phyloP scores from a whole-genome alignment of 495 filamentous ascomycete species.

The Penicillium coprophilum region DNA sequence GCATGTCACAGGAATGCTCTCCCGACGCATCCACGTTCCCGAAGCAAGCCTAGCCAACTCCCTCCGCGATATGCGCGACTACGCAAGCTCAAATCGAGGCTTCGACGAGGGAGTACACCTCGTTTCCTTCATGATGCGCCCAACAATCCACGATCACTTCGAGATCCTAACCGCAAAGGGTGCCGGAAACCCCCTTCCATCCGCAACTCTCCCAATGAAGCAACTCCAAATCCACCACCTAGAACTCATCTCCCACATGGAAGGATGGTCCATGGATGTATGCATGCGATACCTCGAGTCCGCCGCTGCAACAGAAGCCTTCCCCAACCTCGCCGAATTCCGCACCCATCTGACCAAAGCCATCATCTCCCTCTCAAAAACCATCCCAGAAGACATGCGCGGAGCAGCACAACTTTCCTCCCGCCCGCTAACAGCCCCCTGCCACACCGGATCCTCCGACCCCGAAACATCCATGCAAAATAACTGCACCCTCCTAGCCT shows the following conservation, averaged over 20 bases:
- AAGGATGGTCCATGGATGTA: constrained; percentile 55
- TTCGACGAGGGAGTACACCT: constrained; percentile 70
- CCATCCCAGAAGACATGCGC: constrained; percentile 49
- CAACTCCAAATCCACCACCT: constrained; percentile 59
- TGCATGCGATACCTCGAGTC: constrained; percentile 51
- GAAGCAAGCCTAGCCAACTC: constrained; percentile 51
- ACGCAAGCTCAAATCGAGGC: constrained; percentile 49
- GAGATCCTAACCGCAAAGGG: constrained; percentile 70
- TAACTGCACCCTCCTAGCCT: constrained; percentile 46
- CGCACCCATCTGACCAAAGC: constrained; percentile 39
- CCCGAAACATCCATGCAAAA: constrained; percentile 26
- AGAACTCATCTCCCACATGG: constrained; percentile 55
- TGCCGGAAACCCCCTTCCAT: constrained; percentile 66
- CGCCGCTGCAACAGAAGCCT: constrained; percentile 28
- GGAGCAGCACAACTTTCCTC: constrained; percentile 49
- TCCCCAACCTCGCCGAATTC: constrained; percentile 40
- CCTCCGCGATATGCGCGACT: constrained; percentile 61
- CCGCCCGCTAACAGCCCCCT: constrained; percentile 47
- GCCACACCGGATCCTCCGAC: constrained; percentile 23
- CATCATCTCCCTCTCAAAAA: constrained; percentile 41
- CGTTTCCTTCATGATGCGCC: constrained; percentile 70
- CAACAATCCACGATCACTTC: constrained; percentile 64
- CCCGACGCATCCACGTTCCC: constrained; percentile 69
- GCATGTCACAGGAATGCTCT: constrained; percentile 66
- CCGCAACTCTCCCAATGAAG: constrained; percentile 55